These are phyloP conservation scores for Stachybotrys echinatus DNA, from an alignment of 2,329 filamentous ascomycete genomes.

Conservation along the genomic window DNA sequence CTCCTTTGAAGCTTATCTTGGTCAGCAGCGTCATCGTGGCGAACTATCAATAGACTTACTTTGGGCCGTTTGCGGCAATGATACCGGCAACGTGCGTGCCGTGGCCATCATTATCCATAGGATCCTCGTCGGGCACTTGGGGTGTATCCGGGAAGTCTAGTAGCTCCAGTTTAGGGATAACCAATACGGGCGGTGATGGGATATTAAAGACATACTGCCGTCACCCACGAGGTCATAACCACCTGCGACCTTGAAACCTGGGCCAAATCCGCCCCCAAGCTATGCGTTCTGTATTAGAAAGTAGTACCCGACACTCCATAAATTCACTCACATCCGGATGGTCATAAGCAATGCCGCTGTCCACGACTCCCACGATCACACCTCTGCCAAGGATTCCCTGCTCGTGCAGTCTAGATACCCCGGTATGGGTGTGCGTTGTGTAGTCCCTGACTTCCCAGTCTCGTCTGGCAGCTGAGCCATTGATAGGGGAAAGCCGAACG, in stretches of 20 bases:
- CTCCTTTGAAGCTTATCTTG: slow-evolving; percentile 10
- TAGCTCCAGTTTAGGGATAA: background rate
- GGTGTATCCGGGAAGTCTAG: background rate
- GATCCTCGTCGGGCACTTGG: slow-evolving; percentile 16
- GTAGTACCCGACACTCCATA: background rate
- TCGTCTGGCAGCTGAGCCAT: background rate
- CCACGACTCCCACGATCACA: slow-evolving; percentile 10
- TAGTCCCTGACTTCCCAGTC: background rate
- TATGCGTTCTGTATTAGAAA: background rate
- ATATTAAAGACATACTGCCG: too few species aligned
- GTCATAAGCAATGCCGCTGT: slow-evolving; percentile 12
- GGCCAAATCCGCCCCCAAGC: slow-evolving; percentile 17
- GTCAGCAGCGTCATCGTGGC: slow-evolving; percentile 9
- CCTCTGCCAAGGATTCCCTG: slow-evolving; percentile 11
- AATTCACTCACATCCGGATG: slow-evolving; percentile 10
- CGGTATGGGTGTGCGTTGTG: slow-evolving; percentile 7
- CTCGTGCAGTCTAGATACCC: slow-evolving; percentile 11
- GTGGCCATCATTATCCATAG: slow-evolving; percentile 17
- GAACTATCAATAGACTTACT: slow-evolving; percentile 1
- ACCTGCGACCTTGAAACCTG: slow-evolving; percentile 16
- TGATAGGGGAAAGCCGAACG: background rate
- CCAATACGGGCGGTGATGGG: too few species aligned
- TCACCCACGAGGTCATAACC: slow-evolving; percentile 18
- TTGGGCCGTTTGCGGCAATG: slow-evolving; percentile 16
- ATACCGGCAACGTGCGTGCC: too few species aligned